Conservation (phyloP, 2,329 filamentous ascomycete genomes). For the Apiospora marii region DNA sequence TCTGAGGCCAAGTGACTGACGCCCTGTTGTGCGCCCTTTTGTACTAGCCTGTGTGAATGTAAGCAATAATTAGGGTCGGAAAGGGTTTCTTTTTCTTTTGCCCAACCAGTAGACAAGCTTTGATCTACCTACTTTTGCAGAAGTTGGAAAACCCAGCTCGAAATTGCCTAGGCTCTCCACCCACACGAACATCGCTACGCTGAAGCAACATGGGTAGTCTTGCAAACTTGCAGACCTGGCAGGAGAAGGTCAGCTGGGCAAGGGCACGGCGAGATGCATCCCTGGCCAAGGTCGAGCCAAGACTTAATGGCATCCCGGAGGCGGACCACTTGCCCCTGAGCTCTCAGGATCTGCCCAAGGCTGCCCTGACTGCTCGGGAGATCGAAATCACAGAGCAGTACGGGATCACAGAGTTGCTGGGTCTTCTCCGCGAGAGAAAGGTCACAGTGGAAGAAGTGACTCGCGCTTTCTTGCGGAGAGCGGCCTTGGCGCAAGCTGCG, state of each 20-base stretch:
- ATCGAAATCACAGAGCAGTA: conserved; percentile 28
- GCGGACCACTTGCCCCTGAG: conserved; percentile 15
- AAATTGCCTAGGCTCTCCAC: neutral
- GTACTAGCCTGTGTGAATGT: too few relatives aligned
- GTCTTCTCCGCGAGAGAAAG: conserved; percentile 9
- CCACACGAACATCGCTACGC: too few relatives aligned
- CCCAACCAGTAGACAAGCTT: neutral
- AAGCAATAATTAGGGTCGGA: neutral
- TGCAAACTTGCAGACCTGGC: neutral
- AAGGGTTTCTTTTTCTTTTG: too few relatives aligned
- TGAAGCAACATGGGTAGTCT: neutral
- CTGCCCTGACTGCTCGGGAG: conserved; percentile 25
- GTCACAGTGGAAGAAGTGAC: conserved; percentile 29
- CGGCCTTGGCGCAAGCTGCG: conserved; percentile 28
- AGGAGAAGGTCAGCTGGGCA: conserved; percentile 7
- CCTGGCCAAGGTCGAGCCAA: conserved; percentile 26
- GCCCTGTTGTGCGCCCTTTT: neutral
- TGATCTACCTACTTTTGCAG: too few relatives aligned
- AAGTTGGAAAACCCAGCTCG: neutral
- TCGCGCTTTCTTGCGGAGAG: conserved; percentile 28
- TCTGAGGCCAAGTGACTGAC: neutral
- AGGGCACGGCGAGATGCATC: conserved; percentile 46
- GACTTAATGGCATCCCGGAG: conserved; percentile 25
- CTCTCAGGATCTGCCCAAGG: conserved; percentile 25
- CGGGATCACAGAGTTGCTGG: conserved; percentile 13